Percentiles rank a stretch among this genome's conserved stretches.
These are phyloP conservation scores for Penicillium atrosanguineum DNA, from an alignment of 495 filamentous ascomycete genomes.

Conservation along the genomic window DNA sequence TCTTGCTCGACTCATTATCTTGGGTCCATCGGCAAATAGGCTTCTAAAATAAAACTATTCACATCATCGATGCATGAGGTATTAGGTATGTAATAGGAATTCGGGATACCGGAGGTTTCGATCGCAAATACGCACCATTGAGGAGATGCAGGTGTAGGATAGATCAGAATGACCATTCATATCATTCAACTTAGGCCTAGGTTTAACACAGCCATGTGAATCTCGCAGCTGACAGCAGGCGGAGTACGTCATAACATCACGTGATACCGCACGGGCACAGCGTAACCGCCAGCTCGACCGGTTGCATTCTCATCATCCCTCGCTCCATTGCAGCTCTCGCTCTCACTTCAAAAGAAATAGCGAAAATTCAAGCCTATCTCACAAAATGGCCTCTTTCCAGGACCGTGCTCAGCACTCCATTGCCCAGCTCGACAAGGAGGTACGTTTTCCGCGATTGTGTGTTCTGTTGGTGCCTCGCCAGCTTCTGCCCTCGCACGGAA, in stretches of 20 bases:
- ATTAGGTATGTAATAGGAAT: neutral
- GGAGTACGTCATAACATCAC: slow-evolving; percentile 29
- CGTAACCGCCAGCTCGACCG: slow-evolving; percentile 26
- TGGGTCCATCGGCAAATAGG: neutral
- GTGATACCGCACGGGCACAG: slow-evolving; percentile 25
- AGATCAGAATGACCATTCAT: neutral
- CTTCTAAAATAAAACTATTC: neutral
- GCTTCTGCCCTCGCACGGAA: slow-evolving; percentile 19
- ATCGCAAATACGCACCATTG: neutral
- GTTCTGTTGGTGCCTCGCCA: slow-evolving; percentile 22
- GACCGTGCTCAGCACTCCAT: slow-evolving; percentile 87
- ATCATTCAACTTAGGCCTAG: neutral
- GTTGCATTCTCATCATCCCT: slow-evolving; percentile 31
- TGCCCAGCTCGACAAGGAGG: slow-evolving; percentile 95
- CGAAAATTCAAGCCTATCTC: slow-evolving; percentile 8
- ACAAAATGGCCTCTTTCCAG: slow-evolving; percentile 72
- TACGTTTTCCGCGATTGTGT: slow-evolving; percentile 50
- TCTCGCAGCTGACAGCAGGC: slow-evolving; percentile 4
- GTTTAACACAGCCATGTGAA: slow-evolving; percentile 4
- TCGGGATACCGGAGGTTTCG: neutral
- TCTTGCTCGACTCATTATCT: neutral
- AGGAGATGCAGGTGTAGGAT: neutral
- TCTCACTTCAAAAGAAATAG: slow-evolving; percentile 3
- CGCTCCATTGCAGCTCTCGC: slow-evolving; percentile 15
- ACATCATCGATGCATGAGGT: neutral